Base-by-base conservation (phyloP, 73 alveolate genomes). In the Blepharisma stoltei region DNA sequence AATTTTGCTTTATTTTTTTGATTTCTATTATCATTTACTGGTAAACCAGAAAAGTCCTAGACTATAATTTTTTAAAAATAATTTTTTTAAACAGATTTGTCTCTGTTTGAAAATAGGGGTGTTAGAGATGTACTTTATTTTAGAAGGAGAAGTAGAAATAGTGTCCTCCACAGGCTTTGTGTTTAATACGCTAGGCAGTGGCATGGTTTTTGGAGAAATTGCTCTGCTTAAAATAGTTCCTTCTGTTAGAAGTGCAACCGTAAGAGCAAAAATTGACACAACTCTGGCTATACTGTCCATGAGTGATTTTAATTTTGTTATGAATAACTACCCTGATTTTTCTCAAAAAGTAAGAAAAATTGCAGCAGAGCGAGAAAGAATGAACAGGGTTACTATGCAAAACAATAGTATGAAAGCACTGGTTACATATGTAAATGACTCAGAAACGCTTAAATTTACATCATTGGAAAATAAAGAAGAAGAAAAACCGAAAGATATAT, bases 71-170 rank as follows among this genome's bases (percentile, higher is more conserved):
- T n/a, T n/a, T n/a, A n/a, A n/a, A n/a, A n/a, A n/a, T n/a, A n/a
- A n/a, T n/a, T n/a, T n/a, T n/a, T n/a, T n/a, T n/a, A n/a, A n/a
- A n/a, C n/a, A n/a, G n/a, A n/a, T n/a, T n/a, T n/a, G n/a, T n/a
- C n/a, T n/a, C n/a, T n/a, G n/a, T n/a, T n/a, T n/a, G n/a, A n/a
- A n/a, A n/a, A n/a, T n/a, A n/a, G n/a, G n/a, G n/a, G n/a, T n/a
- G n/a, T n/a, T 54, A 23, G 88, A 80, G 47, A 87, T 87, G 91
- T 87, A 43, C 70, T 87, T 87, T 65, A 84, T 87, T 41, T 6
- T 86, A 47, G 81, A 82, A 37, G 93, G 93, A 7, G 46, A 27
- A 49, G 93, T 86, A 8, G 48, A 48, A 6, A 76, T 86, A 0
- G 70, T 69, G 32, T 76, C 77, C 1, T 53, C 46, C 6, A 76